Evolutionary conservation across 352 stramenopile genomes (phyloP).

Genomic region (Phytopythium kandeliae): DNA sequence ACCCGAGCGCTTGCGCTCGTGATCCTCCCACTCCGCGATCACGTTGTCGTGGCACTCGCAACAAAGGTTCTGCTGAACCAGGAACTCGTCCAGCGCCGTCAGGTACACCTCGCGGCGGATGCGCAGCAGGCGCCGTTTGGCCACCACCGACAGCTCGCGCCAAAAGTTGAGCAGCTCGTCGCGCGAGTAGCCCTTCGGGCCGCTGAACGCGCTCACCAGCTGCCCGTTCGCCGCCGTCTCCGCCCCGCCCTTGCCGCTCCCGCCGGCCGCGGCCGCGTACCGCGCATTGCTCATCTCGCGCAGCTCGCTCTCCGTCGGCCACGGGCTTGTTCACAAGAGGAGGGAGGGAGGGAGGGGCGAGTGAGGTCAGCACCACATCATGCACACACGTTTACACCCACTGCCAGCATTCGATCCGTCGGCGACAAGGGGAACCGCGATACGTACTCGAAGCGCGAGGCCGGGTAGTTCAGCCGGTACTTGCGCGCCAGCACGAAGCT

Average conservation of each 20-base stretch:
- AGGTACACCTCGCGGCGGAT: conserved; percentile 72
- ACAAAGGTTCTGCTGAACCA: conserved; percentile 73
- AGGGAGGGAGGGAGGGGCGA: not conserved
- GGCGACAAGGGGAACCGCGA: conserved; percentile 1
- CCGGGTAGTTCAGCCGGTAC: conserved; percentile 38
- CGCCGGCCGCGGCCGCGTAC: not conserved
- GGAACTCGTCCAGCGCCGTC: conserved; percentile 61
- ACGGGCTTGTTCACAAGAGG: conserved; percentile 10
- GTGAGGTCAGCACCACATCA: no score
- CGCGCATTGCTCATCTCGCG: conserved; percentile 16
- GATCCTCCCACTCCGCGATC: conserved; percentile 75
- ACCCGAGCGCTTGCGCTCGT: conserved; percentile 55
- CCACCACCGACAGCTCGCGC: conserved; percentile 58
- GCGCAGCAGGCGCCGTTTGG: conserved; percentile 59
- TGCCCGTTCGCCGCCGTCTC: not conserved
- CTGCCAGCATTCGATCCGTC: no score
- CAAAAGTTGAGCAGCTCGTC: conserved; percentile 81
- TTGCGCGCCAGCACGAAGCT: conserved; percentile 71
- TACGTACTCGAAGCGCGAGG: conserved; percentile 14
- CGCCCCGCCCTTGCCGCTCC: not conserved
- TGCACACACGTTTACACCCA: no score
- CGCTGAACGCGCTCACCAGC: conserved; percentile 14
- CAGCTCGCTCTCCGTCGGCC: conserved; percentile 27
- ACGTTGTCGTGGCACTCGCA: conserved; percentile 84
- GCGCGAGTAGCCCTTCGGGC: conserved; percentile 48